Conservation (phyloP, 1,284 basidiomycete genomes). For the Wallemia mellicola region DNA sequence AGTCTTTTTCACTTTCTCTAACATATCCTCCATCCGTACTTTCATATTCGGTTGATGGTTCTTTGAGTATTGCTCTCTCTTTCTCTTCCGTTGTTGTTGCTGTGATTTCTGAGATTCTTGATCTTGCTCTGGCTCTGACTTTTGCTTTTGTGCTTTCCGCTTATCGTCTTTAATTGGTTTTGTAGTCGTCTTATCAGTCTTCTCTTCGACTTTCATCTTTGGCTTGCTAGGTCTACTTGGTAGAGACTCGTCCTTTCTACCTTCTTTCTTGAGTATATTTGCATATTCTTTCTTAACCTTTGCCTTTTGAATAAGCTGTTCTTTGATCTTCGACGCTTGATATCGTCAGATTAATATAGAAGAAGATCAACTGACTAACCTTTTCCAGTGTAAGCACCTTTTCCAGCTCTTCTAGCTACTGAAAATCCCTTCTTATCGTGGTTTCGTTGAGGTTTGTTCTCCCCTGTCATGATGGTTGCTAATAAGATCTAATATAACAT, state of each 20-base stretch:
- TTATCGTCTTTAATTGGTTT: not conserved
- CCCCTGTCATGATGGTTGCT: not conserved
- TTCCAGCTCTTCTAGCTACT: not conserved
- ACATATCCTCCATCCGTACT: not conserved
- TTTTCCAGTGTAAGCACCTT: not conserved
- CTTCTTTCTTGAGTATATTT: not conserved
- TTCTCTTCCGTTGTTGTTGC: not conserved
- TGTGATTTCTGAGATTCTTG: not conserved
- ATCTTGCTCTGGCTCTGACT: not conserved
- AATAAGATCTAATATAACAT: too few relatives aligned
- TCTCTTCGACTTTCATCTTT: not conserved
- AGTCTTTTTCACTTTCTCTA: not conserved
- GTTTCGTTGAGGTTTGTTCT: not conserved
- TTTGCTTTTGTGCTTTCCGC: not conserved
- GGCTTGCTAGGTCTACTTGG: not conserved
- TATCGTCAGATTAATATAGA: too few relatives aligned
- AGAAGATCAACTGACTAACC: not conserved
- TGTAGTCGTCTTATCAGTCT: not conserved
- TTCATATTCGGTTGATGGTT: not conserved
- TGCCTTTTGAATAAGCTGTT: not conserved
- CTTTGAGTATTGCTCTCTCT: not conserved
- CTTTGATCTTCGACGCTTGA: slow-evolving; percentile 1
- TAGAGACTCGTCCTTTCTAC: not conserved
- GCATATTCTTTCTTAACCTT: slow-evolving; percentile 3
- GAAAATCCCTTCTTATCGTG: not conserved